These are phyloP conservation scores for Laguncularia racemosa DNA, from an alignment of 345 rosid genomes.

Conservation along the genomic window DNA sequence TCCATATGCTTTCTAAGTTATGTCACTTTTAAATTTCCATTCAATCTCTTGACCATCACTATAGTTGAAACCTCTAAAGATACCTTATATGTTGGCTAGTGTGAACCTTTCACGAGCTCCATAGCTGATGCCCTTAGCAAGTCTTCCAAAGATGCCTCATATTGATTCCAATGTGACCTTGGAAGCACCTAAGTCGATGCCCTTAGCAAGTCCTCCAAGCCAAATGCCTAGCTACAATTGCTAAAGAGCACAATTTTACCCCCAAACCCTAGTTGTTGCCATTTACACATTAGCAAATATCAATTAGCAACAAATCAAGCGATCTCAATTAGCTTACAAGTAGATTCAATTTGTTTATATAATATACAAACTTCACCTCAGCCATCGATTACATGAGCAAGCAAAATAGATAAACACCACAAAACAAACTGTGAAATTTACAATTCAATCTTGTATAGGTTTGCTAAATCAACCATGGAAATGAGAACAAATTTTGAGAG, in stretches of 20 bases:
- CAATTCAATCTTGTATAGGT: no score
- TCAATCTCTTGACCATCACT: constrained; percentile 75
- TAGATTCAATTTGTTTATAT: no score
- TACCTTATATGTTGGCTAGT: constrained; percentile 69
- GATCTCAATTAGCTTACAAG: no score
- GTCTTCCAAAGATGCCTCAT: constrained; percentile 49
- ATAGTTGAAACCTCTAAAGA: constrained; percentile 69
- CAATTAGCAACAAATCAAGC: no score
- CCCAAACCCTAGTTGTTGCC: no score
- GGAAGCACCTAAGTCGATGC: constrained; percentile 73
- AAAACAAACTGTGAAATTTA: no score
- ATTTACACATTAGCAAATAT: no score
- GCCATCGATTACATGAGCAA: no score
- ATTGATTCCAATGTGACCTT: constrained; percentile 8
- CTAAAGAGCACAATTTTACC: constrained; percentile 59
- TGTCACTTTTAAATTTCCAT: constrained; percentile 48
- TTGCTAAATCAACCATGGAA: no score
- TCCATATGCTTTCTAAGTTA: constrained; percentile 80
- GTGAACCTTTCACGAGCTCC: constrained; percentile 72
- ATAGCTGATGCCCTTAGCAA: constrained; percentile 84
- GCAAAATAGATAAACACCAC: no score
- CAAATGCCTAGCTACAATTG: constrained; percentile 61
- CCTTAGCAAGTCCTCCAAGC: constrained; percentile 67
- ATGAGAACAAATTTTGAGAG: no score
- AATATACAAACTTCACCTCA: no score